Base-by-base conservation (phyloP, 164 flowering plant genomes). In the Piper betle region DNA sequence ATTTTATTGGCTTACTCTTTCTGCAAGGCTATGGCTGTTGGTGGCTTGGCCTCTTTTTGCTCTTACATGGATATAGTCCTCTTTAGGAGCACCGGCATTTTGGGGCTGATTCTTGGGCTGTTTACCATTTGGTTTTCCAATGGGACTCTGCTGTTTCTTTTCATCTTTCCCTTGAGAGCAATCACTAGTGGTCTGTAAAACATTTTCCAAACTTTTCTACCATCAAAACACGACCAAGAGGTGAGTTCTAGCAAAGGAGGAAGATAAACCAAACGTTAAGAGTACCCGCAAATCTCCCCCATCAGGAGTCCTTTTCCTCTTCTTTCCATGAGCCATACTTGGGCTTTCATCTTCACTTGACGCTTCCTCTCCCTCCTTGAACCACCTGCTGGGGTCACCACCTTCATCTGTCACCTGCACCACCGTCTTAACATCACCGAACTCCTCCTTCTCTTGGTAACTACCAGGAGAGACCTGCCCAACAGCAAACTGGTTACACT, bases 11-110 rank as follows among this genome's bases (percentile, higher is more conserved):
- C 61, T 54, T 76, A 92, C 98, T 78, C 98, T 83, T 76, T 92
- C 98, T 20, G 98, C 98, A 62, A 92, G 94, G 74, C 98, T 92
- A 73, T 92, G 98, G 71, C 98, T 92, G 56, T 92, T 92, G 38
- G 98, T 92, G 39, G 98, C 98, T 64, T 92, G 96, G 43, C 98
- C 98, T 54, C 98, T 77, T 71, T 83, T 80, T 39, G 98, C 98
- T 74, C 98, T 81, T 61, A 89, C 79, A 81, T 87, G 98, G 66
- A 89, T 80, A 68, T 84, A 89, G 62, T 74, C 85, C 4, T 87
- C 91, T 70, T 87, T 87, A 12, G 79, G 61, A 61, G 79, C 73
- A 58, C 83, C 90, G 53, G 65, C 91, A 70, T 71, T 73, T 16
- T 75, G 71, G 40, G 88, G 77, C 64, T 43, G 71, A 4, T 80